These are phyloP conservation scores for Scheffersomyces illinoinensis DNA, from an alignment of 1,139 yeast genomes.

Conservation along the genomic window DNA sequence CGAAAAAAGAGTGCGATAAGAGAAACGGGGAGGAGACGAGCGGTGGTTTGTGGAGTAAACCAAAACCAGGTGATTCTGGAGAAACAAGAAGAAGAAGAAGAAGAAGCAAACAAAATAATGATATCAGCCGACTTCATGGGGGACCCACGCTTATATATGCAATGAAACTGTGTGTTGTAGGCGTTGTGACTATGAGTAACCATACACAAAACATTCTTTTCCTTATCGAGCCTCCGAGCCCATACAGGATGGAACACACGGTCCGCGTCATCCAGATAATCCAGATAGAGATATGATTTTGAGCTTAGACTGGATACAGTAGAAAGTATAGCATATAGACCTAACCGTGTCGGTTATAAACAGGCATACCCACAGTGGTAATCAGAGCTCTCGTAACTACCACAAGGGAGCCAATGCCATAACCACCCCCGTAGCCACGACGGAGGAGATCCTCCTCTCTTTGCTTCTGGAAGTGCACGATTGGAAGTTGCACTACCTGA, in stretches of 20 bases:
- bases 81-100: neutral
- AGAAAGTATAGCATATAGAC: neutral
- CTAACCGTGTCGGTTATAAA: neutral
- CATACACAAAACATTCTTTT: neutral
- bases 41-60: neutral
- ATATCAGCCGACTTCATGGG: neutral
- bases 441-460: neutral
- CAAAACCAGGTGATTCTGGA: neutral
- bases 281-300: neutral
- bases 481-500: neutral
- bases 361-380: neutral
- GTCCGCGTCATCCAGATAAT: neutral
- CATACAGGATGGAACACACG: neutral
- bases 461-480: neutral
- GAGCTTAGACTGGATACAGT: neutral
- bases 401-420: neutral
- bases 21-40: neutral
- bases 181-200: neutral
- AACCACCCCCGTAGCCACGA: neutral
- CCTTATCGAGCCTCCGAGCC: neutral
- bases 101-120: neutral
- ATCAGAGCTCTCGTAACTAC: neutral
- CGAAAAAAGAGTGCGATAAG: neutral
- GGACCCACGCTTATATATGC: neutral
- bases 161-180: neutral